Evolutionary conservation across 495 filamentous ascomycete genomes (phyloP).

Genomic region (Viridothelium virens): DNA sequence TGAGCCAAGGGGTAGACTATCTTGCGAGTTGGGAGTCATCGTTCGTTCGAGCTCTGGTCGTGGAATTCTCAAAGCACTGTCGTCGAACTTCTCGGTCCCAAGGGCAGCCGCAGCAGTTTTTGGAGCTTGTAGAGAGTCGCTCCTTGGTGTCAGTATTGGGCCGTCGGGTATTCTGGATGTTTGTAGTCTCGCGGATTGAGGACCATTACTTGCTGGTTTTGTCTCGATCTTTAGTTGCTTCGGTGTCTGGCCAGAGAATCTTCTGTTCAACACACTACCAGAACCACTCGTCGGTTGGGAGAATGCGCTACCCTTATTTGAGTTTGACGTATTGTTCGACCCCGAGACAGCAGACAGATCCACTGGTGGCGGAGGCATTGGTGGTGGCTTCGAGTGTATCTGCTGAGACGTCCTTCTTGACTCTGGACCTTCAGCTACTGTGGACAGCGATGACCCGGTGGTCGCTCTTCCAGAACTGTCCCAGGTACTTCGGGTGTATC

Average conservation of each 20-base stretch:
- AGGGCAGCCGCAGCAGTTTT: neutral
- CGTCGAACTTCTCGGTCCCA: neutral
- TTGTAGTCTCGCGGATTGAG: constrained; percentile 6
- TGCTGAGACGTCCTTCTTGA: constrained; percentile 29
- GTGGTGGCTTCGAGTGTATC: constrained; percentile 30
- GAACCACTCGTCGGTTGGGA: constrained; percentile 37
- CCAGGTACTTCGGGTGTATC: constrained; percentile 76
- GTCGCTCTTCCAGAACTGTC: constrained; percentile 78
- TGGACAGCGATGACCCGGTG: constrained; percentile 62
- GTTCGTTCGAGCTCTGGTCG: constrained; percentile 7
- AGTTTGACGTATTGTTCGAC: constrained; percentile 29
- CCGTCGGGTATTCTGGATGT: neutral
- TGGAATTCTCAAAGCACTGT: neutral
- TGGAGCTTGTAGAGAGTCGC: constrained; percentile 3
- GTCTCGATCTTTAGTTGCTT: constrained; percentile 91
- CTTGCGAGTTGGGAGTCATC: constrained; percentile 1
- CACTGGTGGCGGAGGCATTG: constrained; percentile 27
- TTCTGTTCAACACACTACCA: constrained; percentile 62
- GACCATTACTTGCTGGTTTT: neutral
- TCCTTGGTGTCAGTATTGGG: neutral
- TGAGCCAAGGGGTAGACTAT: neutral
- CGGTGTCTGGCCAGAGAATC: constrained; percentile 68
- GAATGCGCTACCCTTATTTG: constrained; percentile 20
- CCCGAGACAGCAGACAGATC: constrained; percentile 15
- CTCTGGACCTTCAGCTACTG: constrained; percentile 58